These are phyloP conservation scores for Peziza echinospora DNA, from an alignment of 495 filamentous ascomycete genomes.

Conservation along the genomic window DNA sequence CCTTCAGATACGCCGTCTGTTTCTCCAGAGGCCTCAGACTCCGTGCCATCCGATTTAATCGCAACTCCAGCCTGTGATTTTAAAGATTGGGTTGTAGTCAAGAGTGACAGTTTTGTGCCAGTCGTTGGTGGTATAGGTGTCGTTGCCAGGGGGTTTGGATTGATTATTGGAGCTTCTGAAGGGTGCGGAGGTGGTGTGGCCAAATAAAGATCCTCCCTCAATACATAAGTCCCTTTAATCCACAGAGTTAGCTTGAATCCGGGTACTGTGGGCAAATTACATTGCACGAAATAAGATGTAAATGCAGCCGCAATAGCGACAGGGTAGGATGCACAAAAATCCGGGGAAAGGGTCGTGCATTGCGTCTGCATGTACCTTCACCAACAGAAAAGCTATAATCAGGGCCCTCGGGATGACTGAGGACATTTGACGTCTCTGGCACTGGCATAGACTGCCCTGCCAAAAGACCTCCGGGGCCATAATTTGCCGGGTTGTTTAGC, in stretches of 20 bases:
- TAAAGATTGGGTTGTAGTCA: constrained; percentile 41
- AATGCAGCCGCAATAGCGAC: constrained; percentile 2
- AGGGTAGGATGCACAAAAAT: no score
- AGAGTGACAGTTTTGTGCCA: constrained; percentile 68
- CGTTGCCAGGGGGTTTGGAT: constrained; percentile 76
- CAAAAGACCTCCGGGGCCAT: neutral
- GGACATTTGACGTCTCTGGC: constrained; percentile 80
- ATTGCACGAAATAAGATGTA: neutral
- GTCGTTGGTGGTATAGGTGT: constrained; percentile 54
- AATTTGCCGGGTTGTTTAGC: neutral
- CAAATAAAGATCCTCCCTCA: constrained; percentile 74
- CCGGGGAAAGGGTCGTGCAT: no score
- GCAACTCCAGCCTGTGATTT: constrained; percentile 34
- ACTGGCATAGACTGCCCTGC: constrained; percentile 27
- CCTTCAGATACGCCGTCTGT: constrained; percentile 14
- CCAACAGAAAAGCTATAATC: constrained; percentile 72
- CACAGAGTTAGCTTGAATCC: constrained; percentile 5
- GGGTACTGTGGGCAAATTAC: neutral
- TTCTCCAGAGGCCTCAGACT: constrained; percentile 40
- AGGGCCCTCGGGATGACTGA: constrained; percentile 56
- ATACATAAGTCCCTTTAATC: constrained; percentile 55
- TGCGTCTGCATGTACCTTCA: constrained; percentile 42
- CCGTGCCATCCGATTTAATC: constrained; percentile 33
- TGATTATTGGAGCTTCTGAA: constrained; percentile 64
- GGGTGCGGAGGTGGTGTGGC: constrained; percentile 91